A percentile compares a stretch with the other conserved stretches of the same genome.
phyloP scores from a whole-genome alignment of 352 stramenopile genomes.

The Pythium folliculosum region DNA sequence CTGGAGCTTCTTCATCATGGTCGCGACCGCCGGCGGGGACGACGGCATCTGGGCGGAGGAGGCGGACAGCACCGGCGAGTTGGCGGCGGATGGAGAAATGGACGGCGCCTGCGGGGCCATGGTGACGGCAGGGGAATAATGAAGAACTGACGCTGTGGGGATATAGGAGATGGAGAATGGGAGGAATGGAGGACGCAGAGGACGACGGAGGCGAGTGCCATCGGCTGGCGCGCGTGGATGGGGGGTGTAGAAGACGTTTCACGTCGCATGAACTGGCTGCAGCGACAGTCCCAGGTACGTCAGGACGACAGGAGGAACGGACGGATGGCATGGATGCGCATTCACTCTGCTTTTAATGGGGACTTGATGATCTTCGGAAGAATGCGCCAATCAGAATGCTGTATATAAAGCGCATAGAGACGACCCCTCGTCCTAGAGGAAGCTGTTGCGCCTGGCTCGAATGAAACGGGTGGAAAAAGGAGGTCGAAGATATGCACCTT shows the following conservation, averaged over 20 bases:
- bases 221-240: too few species aligned
- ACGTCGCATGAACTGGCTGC: conserved; percentile 17
- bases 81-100: background rate
- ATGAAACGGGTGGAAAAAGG: conserved; percentile 13
- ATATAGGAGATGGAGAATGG: background rate
- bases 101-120: conserved; percentile 25
- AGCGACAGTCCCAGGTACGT: conserved; percentile 16
- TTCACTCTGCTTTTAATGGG: background rate
- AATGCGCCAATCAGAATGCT: conserved; percentile 1
- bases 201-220: background rate
- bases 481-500: conserved; percentile 9
- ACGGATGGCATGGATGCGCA: conserved; percentile 8
- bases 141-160: background rate
- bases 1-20: conserved; percentile 19
- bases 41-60: conserved; percentile 4
- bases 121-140: background rate
- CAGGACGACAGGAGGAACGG: conserved; percentile 12
- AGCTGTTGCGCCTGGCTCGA: conserved; percentile 13
- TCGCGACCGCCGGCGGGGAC: conserved; percentile 10
- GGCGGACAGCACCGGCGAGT: background rate
- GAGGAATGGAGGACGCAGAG: background rate
- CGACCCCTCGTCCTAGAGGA: conserved; percentile 12
- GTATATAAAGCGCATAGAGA: conserved; percentile 3
- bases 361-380: background rate
- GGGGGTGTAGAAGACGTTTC: conserved; percentile 13